Evolutionary conservation across 2,329 filamentous ascomycete species (phyloP), one percentile per base, ranked within the genome.

Genomic region (Scortechinia acanthostroma): DNA sequence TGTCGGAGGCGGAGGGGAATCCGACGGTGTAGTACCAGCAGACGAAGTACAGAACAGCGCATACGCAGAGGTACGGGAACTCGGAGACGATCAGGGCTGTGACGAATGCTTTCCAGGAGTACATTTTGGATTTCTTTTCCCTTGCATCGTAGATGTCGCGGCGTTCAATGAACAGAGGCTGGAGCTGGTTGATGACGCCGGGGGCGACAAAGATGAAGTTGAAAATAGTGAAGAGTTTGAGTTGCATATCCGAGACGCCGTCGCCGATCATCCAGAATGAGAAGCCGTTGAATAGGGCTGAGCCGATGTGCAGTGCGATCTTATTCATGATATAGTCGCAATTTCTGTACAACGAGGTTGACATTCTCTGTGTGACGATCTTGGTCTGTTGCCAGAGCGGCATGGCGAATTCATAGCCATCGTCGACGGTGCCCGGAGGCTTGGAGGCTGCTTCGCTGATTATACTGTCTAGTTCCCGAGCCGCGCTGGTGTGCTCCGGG

Each of bases 361-460:
- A 80, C 62, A 72, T 76, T 21, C 87, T 84, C 3, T 74, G 60
- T 5, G 77, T 74, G 37, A 87, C 84, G 45, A 85, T 69, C 51
- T 70, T 76, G 35, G 81, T 63, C 58, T 91, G 88, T 22, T 74
- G 61, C 51, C 57, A 64, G 49, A 90, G 76, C 0, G 83, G 73
- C 4, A 79, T 81, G 0, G 88, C 87, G 50, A 90, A 91, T 59
- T 90, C 85, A 43, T 79, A 70, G 48, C 77, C 85, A 44, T 73
- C 68, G 20, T 70, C 65, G 47, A 56, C 51, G 50, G 56, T 66
- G 44, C 59, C 66, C 0, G 62, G 58, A 1, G 69, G 59, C 50
- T 65, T 69, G 16, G 65, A 49, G 0, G 71, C 69, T 0, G 83
- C 76, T 3, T 76, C 73, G 2, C 67, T 55, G 49, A 80, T 75